Evolutionary conservation across 208 protist species (phyloP).

Genomic region (Trypanosoma cruzi): DNA sequence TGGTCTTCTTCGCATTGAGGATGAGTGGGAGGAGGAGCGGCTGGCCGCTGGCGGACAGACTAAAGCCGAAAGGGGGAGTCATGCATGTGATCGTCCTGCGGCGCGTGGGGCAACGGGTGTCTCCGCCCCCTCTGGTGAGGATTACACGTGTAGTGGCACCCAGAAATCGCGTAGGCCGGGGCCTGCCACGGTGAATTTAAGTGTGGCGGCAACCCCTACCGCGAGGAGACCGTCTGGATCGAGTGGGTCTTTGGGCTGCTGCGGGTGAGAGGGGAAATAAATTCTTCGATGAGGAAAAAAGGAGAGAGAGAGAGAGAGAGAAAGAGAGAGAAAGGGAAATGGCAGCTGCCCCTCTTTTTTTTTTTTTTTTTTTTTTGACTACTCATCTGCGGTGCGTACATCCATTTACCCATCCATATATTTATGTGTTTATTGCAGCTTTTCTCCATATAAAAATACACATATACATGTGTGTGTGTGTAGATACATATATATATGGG

Average conservation of each 20-base stretch:
- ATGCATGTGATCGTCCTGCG: background rate
- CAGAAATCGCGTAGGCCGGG: slow-evolving; percentile 5
- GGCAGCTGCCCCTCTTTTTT: too few relatives aligned
- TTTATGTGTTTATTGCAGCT: too few relatives aligned
- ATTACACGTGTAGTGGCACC: slow-evolving; percentile 5
- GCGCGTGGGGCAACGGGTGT: background rate
- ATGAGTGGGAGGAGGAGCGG: slow-evolving; percentile 27
- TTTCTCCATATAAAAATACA: too few relatives aligned
- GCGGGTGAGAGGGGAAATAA: slow-evolving; percentile 15
- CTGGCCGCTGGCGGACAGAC: background rate
- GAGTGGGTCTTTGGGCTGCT: slow-evolving; percentile 19
- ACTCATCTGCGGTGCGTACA: too few relatives aligned
- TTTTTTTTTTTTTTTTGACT: too few relatives aligned
- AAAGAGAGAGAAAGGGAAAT: too few relatives aligned
- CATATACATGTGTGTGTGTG: too few relatives aligned
- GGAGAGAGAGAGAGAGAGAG: slow-evolving; percentile 13
- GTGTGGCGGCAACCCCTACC: background rate
- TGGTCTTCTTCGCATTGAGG: slow-evolving; percentile 41
- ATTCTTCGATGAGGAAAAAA: slow-evolving; percentile 13
- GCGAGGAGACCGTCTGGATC: background rate
- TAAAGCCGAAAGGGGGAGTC: background rate
- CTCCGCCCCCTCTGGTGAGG: background rate
- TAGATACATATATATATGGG: too few relatives aligned
- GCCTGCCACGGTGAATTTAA: slow-evolving; percentile 27
- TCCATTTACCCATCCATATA: too few relatives aligned